Base-by-base conservation (phyloP, 1,139 yeast genomes). In the Yarrowia galli region DNA sequence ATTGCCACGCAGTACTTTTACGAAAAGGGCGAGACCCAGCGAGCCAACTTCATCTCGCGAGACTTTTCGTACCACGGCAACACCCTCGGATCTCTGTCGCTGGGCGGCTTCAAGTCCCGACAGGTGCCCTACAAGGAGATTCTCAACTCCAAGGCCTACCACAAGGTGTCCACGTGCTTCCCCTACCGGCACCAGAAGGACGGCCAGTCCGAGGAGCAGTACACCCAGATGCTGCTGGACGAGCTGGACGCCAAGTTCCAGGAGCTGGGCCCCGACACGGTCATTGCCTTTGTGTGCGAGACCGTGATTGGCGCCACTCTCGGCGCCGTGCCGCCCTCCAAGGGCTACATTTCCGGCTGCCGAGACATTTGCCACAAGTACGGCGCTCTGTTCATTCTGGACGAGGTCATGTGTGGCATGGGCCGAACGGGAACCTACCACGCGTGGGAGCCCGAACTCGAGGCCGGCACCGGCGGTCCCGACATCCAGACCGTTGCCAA, bases 351-450 rank as follows among this genome's bases (percentile, higher is more conserved):
- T 71, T 82, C 83, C 66, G 89, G 88, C 16, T 76, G 83, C 48
- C 80, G 87, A 72, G 82, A 79, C 53, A 74, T 87, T 46, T 84
- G 88, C 74, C 82, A 83, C 78, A 87, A 86, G 75, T 85, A 86
- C 72, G 89, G 87, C 32, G 82, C 85, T 51, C 74, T 87, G 67
- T 80, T 87, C 75, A 81, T 84, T 78, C 78, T 85, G 69, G 89
- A 87, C 74, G 89, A 87, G 77, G 88, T 86, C 63, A 86, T 86
- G 89, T 86, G 89, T 75, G 89, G 89, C 67, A 81, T 87, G 67
- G 89, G 89, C 63, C 81, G 89, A 75, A 78, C 80, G 73, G 85
- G 85, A 68, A 75, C 78, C 70, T 81, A 78, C 74, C 84, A 80
- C 78, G 86, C 82, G 72, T 86, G 87, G 87, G 86, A 65, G 36